Evolutionary conservation across 1,284 basidiomycete genomes (phyloP), one percentile per base, ranked within the genome.

Genomic region (Ceratobasidium sp.): DNA sequence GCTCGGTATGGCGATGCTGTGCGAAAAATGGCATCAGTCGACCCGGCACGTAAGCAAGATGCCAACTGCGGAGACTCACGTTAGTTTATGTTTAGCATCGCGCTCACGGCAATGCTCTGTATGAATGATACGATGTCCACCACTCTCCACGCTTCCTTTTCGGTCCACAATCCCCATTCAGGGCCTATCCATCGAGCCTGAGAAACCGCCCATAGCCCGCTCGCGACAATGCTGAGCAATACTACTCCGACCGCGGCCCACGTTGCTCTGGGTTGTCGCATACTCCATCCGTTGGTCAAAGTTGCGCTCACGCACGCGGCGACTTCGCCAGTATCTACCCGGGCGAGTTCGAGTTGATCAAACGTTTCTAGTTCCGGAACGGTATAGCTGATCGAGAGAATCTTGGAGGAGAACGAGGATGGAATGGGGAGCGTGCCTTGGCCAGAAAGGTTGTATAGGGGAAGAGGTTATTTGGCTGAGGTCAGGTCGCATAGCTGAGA

Each of bases 251-350:
- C 80, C 58, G 55, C 74, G 0, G 72, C 72, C 64, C 64, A 69
- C 9, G 64, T 69, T 10, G 64, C 95, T 2, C 86, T 88, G 3
- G 81, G 79, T 79, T 93, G 92, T 73, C 88, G 87, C 0, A 89
- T 87, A 0, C 94, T 93, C 87, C 90, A 91, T 12, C 96, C 96
- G 79, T 98, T 99, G 23, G 92, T 90, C 3, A 98, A 83, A 0
- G 95, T 97, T 9, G 94, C 88, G 80, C 97, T 94, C 2, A 98
- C 85, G 77, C 96, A 99, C 0, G 94, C 94, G 57, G 91, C 92
- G 73, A 93, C 84, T 4, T 88, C 80, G 57, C 88, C 88, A 1
- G 91, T 91, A 58, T 83, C 82, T 45, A 88, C 84, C 74, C 94
- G 88, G 0, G 84, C 86, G 28, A 98, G 85, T 9, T 89, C 87